phyloP scores from a whole-genome alignment of 768 basidiomycete species.

The Suillus fuscotomentosus region DNA sequence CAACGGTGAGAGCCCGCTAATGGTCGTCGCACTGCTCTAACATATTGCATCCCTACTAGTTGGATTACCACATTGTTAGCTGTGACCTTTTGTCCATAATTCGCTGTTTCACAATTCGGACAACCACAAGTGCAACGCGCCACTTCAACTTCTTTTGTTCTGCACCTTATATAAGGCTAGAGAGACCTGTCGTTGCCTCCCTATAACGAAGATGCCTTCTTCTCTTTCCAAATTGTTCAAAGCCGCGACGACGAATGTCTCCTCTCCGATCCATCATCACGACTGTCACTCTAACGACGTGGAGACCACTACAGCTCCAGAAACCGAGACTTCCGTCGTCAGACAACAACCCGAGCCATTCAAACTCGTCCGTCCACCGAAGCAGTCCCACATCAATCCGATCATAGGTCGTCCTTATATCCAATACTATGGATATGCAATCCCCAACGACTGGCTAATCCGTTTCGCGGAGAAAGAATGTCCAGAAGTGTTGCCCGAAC shows the following conservation, averaged over 20 bases:
- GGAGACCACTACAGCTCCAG: background rate
- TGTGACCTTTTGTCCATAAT: background rate
- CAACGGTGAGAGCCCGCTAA: background rate
- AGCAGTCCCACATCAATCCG: background rate
- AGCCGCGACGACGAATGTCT: background rate
- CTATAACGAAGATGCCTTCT: background rate
- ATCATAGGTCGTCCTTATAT: background rate
- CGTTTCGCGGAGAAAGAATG: background rate
- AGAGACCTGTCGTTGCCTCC: background rate
- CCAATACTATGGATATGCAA: background rate
- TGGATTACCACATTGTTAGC: background rate
- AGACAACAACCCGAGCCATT: background rate
- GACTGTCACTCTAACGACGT: background rate
- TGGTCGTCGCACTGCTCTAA: background rate
- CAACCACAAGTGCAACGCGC: background rate
- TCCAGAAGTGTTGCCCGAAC: background rate
- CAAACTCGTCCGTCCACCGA: background rate
- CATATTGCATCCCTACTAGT: background rate
- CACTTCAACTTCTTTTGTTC: background rate
- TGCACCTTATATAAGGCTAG: background rate
- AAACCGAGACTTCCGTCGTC: background rate
- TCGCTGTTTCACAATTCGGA: background rate
- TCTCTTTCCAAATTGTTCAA: background rate
- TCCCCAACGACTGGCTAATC: background rate
- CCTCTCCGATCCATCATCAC: too few species aligned